phyloP scores from a whole-genome alignment of 1,284 basidiomycete genomes.

The Cystobasidiaceae sp. region DNA sequence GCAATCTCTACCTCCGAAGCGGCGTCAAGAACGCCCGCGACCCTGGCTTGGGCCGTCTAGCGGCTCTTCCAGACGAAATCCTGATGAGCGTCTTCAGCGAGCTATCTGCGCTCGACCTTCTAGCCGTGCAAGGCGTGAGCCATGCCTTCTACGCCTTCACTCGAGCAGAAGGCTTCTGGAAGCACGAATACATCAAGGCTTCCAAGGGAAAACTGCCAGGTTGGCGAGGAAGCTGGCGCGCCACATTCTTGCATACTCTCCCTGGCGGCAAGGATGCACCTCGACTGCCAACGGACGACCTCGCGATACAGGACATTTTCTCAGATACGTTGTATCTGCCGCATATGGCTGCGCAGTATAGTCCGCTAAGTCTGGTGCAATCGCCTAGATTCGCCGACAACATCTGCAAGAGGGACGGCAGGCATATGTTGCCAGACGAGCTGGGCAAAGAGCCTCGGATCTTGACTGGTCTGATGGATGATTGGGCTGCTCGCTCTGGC shows the following conservation, averaged over 20 bases:
- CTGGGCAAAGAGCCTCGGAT: slow-evolving; percentile 40
- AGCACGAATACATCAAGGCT: slow-evolving; percentile 37
- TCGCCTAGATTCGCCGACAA: slow-evolving; percentile 28
- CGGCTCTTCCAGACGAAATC: slow-evolving; percentile 35
- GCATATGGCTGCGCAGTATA: slow-evolving; percentile 40
- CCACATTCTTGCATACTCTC: slow-evolving; percentile 38
- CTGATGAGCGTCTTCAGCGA: slow-evolving; percentile 32
- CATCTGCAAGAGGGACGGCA: slow-evolving; percentile 28
- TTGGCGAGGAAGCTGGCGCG: slow-evolving; percentile 42
- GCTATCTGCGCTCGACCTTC: slow-evolving; percentile 26
- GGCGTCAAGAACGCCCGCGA: slow-evolving; percentile 8
- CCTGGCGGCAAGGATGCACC: neutral
- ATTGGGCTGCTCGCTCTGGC: slow-evolving; percentile 36
- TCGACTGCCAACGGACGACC: slow-evolving; percentile 36
- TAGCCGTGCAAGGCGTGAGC: slow-evolving; percentile 21
- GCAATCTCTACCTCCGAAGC: slow-evolving; percentile 5
- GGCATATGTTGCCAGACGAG: slow-evolving; percentile 1
- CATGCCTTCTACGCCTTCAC: slow-evolving; percentile 41
- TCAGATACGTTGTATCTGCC: slow-evolving; percentile 46
- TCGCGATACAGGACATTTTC: slow-evolving; percentile 38
- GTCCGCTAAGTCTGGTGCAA: slow-evolving; percentile 19
- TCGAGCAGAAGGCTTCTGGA: slow-evolving; percentile 41
- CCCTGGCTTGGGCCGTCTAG: slow-evolving; percentile 33
- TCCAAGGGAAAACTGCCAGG: slow-evolving; percentile 19
- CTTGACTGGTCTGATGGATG: slow-evolving; percentile 38